phyloP scores from a whole-genome alignment of 257 asterid species.

The Nicotiana noctiflora region DNA sequence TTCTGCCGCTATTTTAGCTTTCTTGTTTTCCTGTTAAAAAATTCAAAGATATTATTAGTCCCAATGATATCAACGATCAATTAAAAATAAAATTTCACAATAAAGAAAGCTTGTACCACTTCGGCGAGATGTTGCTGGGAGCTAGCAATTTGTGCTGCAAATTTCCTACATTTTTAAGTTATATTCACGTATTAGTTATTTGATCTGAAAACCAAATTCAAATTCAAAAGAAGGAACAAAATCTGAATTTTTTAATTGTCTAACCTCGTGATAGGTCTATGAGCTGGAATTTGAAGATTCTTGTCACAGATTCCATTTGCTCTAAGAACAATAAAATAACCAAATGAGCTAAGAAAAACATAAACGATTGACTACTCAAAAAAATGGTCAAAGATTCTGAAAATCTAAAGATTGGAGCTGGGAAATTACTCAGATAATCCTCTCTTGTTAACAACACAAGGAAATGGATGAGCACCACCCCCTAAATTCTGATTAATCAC shows the following conservation, averaged over 20 bases:
- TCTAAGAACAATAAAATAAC: slow-evolving; percentile 22
- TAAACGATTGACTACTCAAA: background rate
- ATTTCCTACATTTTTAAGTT: slow-evolving; percentile 35
- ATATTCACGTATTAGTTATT: background rate
- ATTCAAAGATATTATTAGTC: background rate
- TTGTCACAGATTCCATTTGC: slow-evolving; percentile 44
- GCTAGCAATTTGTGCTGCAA: slow-evolving; percentile 64
- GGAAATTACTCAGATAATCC: slow-evolving; percentile 59
- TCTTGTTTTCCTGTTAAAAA: slow-evolving; percentile 29
- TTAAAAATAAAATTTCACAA: background rate
- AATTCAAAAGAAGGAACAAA: background rate
- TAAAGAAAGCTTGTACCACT: slow-evolving; percentile 35
- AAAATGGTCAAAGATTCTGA: background rate
- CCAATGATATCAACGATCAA: background rate
- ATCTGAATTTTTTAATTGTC: background rate
- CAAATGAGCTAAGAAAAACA: background rate
- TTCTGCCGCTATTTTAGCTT: slow-evolving; percentile 27
- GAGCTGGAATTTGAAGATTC: slow-evolving; percentile 33
- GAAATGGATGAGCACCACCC: slow-evolving; percentile 27
- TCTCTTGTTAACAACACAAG: slow-evolving; percentile 52
- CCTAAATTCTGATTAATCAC: slow-evolving; percentile 54
- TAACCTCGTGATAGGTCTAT: slow-evolving; percentile 78
- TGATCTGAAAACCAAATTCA: background rate
- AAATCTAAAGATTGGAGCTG: slow-evolving; percentile 6
- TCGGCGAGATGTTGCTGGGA: slow-evolving; percentile 36